Evolutionary conservation across 2,329 filamentous ascomycete genomes (phyloP).

Genomic region (Alternaria dauci): DNA sequence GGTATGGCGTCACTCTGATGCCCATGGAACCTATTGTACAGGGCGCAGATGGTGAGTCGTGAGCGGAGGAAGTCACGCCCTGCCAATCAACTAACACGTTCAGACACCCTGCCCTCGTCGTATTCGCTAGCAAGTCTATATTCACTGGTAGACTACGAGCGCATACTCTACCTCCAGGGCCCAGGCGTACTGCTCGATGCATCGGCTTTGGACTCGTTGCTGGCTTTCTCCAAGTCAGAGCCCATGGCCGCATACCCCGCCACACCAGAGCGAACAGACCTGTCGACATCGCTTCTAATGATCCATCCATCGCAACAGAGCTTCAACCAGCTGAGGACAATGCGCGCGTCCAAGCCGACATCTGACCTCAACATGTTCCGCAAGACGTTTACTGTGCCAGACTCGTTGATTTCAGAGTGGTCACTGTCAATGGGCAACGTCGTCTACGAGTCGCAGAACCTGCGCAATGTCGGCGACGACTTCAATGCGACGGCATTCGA

Average conservation of each 20-base stretch:
- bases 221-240: slow-evolving; percentile 52
- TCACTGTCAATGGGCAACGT: slow-evolving; percentile 51
- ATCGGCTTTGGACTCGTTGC: slow-evolving; percentile 55
- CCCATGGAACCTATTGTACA: slow-evolving; percentile 54
- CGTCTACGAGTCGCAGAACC: slow-evolving; percentile 45
- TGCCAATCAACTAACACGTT: slow-evolving; percentile 11
- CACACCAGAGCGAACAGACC: slow-evolving; percentile 37
- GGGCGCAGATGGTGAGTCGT: slow-evolving; percentile 40
- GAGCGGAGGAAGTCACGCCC: background rate
- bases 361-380: slow-evolving; percentile 48
- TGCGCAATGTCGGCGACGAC: slow-evolving; percentile 39
- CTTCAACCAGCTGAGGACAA: slow-evolving; percentile 42
- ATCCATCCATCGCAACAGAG: slow-evolving; percentile 47
- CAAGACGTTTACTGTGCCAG: slow-evolving; percentile 38
- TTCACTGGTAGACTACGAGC: slow-evolving; percentile 56
- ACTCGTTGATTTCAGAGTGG: slow-evolving; percentile 50
- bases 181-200: slow-evolving; percentile 58
- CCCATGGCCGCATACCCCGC: slow-evolving; percentile 48
- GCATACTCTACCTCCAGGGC: slow-evolving; percentile 55
- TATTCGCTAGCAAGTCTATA: slow-evolving; percentile 59
- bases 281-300: slow-evolving; percentile 51
- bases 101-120: slow-evolving; percentile 44
- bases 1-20: slow-evolving; percentile 56
- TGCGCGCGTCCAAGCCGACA: slow-evolving; percentile 33
- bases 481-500: slow-evolving; percentile 59